Percentiles rank a stretch among this genome's conserved stretches.
These are phyloP conservation scores for Moesziomyces parantarcticus DNA, from an alignment of 1,284 basidiomycete species.

Conservation along the genomic window DNA sequence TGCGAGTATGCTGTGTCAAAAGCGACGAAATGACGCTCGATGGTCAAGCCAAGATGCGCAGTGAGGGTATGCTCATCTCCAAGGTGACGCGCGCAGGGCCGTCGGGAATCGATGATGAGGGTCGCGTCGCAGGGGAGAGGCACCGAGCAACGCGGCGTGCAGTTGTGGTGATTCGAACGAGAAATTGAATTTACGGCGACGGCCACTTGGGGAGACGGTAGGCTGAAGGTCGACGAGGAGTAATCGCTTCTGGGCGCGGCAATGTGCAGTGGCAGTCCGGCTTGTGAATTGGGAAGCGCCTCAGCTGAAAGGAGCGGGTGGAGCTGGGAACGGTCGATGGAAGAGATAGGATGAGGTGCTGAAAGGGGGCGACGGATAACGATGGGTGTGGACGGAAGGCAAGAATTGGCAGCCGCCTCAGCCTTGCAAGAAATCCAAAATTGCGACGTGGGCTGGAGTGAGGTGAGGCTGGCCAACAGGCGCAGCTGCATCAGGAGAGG, in stretches of 20 bases:
- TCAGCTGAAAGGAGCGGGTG: too few relatives aligned
- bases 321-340: background rate
- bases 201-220: background rate
- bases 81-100: background rate
- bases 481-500: too few relatives aligned
- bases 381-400: conserved; percentile 24
- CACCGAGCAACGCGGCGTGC: too few relatives aligned
- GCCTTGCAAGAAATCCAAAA: background rate
- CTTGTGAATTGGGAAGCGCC: background rate
- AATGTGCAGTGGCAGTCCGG: too few relatives aligned
- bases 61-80: background rate
- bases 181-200: background rate
- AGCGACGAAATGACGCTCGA: background rate
- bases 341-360: background rate
- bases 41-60: background rate
- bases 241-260: background rate
- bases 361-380: conserved; percentile 47
- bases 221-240: background rate
- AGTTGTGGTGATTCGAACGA: background rate
- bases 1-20: too few relatives aligned
- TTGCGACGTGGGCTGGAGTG: too few relatives aligned
- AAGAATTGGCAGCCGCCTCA: background rate
- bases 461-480: too few relatives aligned
- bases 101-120: background rate
- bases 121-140: background rate